Conservation (phyloP, 164 flowering plant species). For the Houttuynia cordata region DNA sequence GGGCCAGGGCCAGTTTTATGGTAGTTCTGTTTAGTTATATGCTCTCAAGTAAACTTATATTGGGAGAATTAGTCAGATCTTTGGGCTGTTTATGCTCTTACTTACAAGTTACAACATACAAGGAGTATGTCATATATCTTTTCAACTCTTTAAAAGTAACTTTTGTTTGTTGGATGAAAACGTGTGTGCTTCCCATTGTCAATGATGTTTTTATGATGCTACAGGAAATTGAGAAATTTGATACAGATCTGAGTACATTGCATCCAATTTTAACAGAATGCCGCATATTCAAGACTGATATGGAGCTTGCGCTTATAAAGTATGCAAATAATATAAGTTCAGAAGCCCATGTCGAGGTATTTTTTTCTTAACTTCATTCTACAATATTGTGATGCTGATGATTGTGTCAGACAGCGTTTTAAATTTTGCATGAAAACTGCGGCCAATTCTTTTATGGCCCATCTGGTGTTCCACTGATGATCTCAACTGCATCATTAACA, state of each 20-base stretch:
- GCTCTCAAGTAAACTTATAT: neutral
- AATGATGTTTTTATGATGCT: neutral
- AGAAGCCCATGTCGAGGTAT: slow-evolving; percentile 91
- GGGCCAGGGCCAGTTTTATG: neutral
- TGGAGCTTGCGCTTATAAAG: slow-evolving; percentile 81
- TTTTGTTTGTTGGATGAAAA: neutral
- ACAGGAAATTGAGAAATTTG: slow-evolving; percentile 75
- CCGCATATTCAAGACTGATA: slow-evolving; percentile 57
- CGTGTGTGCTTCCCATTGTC: neutral
- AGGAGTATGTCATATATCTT: too few relatives aligned
- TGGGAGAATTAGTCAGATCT: neutral
- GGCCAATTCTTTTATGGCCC: too few relatives aligned
- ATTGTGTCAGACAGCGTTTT: too few relatives aligned
- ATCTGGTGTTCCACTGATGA: too few relatives aligned
- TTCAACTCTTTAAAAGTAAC: too few relatives aligned
- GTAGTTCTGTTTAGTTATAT: neutral
- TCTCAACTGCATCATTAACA: too few relatives aligned
- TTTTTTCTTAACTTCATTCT: neutral
- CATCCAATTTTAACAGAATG: slow-evolving; percentile 88
- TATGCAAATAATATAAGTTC: slow-evolving; percentile 92
- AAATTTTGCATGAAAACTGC: too few relatives aligned
- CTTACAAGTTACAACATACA: too few relatives aligned
- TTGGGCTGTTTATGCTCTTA: neutral
- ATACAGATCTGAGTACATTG: slow-evolving; percentile 49
- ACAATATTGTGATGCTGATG: neutral